Evolutionary conservation across 768 basidiomycete species (phyloP).

Genomic region (Cystofilobasidium ferigula): DNA sequence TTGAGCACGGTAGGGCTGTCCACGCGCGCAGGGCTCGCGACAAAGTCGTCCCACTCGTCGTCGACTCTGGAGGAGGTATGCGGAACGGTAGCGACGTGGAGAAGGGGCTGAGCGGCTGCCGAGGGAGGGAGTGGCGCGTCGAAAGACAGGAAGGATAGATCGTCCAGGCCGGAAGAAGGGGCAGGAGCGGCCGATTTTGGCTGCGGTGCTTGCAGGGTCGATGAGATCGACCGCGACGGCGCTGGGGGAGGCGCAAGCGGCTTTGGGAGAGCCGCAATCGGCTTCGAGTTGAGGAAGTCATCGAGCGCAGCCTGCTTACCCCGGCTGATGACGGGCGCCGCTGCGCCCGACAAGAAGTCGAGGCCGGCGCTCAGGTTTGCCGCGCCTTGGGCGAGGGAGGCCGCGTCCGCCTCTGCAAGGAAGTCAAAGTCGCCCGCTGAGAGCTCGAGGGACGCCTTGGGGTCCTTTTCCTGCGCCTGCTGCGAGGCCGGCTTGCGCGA

Average conservation of each 20-base stretch:
- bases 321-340: background rate
- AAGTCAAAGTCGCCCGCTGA: conserved; percentile 18
- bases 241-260: conserved; percentile 13
- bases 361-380: too few species aligned
- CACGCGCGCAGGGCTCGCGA: background rate
- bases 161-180: background rate
- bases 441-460: conserved; percentile 10
- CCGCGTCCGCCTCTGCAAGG: conserved; percentile 17
- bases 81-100: background rate
- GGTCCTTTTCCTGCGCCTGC: background rate
- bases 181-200: background rate
- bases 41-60: conserved; percentile 21
- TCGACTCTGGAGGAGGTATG: background rate
- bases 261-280: conserved; percentile 5
- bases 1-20: background rate
- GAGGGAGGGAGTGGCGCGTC: background rate
- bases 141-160: conserved; percentile 7
- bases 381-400: too few species aligned
- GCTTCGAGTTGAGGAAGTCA: background rate
- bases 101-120: background rate
- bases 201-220: background rate
- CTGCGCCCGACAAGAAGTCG: conserved; percentile 4
- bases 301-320: background rate
- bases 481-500: conserved; percentile 16
- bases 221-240: background rate